Conservation (phyloP, 169 alveolate species). For the Plasmodium ovale region DNA sequence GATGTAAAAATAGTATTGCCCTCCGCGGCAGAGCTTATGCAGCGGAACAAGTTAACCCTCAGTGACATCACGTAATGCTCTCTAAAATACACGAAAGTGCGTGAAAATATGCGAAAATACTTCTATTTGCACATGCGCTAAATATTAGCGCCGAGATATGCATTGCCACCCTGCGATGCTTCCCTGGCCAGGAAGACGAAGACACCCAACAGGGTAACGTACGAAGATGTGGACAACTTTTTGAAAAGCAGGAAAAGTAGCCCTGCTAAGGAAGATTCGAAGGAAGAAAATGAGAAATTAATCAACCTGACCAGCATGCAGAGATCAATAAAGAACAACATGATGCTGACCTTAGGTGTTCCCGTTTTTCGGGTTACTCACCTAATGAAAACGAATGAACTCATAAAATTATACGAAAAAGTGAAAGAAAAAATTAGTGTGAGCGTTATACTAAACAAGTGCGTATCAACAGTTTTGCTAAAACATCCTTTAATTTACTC, state of each 20-base stretch:
- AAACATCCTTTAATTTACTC: slow-evolving; percentile 81
- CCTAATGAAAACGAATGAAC: slow-evolving; percentile 42
- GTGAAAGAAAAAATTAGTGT: slow-evolving; percentile 71
- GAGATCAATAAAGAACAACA: slow-evolving; percentile 77
- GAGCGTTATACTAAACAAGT: slow-evolving; percentile 78
- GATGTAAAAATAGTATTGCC: slow-evolving; percentile 57
- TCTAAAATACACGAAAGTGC: not conserved
- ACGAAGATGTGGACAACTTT: slow-evolving; percentile 61
- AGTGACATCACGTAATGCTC: slow-evolving; percentile 48
- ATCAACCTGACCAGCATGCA: slow-evolving; percentile 58
- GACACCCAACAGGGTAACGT: slow-evolving; percentile 35
- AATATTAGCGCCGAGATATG: too few relatives aligned
- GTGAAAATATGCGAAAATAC: too few relatives aligned
- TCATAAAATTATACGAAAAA: slow-evolving; percentile 33
- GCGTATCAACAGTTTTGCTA: slow-evolving; percentile 77
- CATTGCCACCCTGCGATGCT: not conserved
- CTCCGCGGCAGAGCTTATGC: slow-evolving; percentile 71
- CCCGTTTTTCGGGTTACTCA: slow-evolving; percentile 81
- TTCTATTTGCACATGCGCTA: too few relatives aligned
- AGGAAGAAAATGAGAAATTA: not conserved
- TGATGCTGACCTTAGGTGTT: slow-evolving; percentile 78
- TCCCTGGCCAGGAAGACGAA: slow-evolving; percentile 1
- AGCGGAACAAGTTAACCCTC: slow-evolving; percentile 38
- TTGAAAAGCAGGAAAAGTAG: slow-evolving; percentile 27
- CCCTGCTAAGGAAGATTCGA: not conserved